phyloP scores from a whole-genome alignment of 495 filamentous ascomycete genomes.

The Ramalina peruviana region DNA sequence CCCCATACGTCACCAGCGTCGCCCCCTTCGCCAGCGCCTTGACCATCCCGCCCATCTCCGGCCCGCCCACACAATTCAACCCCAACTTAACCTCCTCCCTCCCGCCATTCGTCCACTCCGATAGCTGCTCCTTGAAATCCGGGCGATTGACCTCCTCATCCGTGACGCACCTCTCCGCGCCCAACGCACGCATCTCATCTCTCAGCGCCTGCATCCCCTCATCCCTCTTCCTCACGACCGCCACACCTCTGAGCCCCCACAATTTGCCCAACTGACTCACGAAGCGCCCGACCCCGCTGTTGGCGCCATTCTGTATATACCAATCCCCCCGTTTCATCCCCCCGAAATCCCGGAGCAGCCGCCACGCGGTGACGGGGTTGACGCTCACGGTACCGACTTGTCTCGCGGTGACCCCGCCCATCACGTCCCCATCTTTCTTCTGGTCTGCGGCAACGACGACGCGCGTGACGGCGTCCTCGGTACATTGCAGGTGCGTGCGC shows the following conservation, averaged over 20 bases:
- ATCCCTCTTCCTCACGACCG: constrained; percentile 60
- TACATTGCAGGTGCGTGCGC: constrained; percentile 73
- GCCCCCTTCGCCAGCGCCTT: constrained; percentile 49
- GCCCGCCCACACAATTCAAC: constrained; percentile 92
- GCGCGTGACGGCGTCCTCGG: constrained; percentile 47
- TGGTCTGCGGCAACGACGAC: constrained; percentile 20
- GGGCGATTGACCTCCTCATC: constrained; percentile 60
- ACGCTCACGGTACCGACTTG: constrained; percentile 79
- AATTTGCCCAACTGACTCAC: constrained; percentile 69
- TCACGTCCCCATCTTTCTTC: constrained; percentile 20
- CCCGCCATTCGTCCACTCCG: constrained; percentile 54
- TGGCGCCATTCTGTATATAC: constrained; percentile 95
- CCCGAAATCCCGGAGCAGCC: constrained; percentile 73
- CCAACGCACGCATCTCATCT: constrained; percentile 52
- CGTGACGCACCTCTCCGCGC: constrained; percentile 69
- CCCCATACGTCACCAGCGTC: constrained; percentile 85
- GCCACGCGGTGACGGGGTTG: constrained; percentile 85
- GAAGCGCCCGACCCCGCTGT: constrained; percentile 76
- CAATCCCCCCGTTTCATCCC: constrained; percentile 42
- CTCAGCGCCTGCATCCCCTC: constrained; percentile 49
- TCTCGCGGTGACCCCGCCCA: constrained; percentile 48
- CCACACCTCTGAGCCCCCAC: constrained; percentile 82
- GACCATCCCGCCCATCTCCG: constrained; percentile 58
- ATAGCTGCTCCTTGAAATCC: constrained; percentile 47
- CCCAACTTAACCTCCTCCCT: constrained; percentile 57